A percentile compares a stretch with the other conserved stretches of the same genome.
These are phyloP conservation scores for Marsdenia floribunda DNA, from an alignment of 257 asterid genomes.

Conservation along the genomic window DNA sequence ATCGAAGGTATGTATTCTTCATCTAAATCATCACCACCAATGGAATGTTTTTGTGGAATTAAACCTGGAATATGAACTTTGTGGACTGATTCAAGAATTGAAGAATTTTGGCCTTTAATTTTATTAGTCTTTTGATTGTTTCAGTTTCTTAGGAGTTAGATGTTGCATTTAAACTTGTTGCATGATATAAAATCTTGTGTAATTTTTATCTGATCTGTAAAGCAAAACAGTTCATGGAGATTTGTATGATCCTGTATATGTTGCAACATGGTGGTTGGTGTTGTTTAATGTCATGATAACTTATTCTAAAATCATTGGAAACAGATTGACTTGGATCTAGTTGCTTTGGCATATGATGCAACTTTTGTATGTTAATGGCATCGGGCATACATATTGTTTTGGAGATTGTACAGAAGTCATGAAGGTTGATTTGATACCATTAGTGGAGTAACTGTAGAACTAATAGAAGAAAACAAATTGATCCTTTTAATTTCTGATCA, in stretches of 20 bases:
- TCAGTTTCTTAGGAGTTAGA: background rate
- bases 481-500: background rate
- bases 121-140: background rate
- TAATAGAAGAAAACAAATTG: background rate
- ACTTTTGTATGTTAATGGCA: background rate
- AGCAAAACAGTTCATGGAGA: too few species aligned
- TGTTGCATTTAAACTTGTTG: constrained; percentile 2
- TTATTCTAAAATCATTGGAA: background rate
- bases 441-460: background rate
- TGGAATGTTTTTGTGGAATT: too few species aligned
- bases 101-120: background rate
- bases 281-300: background rate
- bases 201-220: background rate
- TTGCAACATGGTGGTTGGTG: background rate
- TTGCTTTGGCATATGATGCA: background rate
- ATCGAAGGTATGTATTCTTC: too few species aligned
- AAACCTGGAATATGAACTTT: too few species aligned
- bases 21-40: too few species aligned
- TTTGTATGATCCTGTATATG: background rate
- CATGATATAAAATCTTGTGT: background rate
- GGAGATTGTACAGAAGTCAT: background rate
- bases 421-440: background rate
- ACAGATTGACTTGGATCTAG: too few species aligned
- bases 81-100: constrained; percentile 1
- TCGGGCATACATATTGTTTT: background rate